Percentiles rank a stretch among this genome's conserved stretches.
Conservation (phyloP, 192 early-diverging fungal genomes). For the Phlyctochytrium bullatum region DNA sequence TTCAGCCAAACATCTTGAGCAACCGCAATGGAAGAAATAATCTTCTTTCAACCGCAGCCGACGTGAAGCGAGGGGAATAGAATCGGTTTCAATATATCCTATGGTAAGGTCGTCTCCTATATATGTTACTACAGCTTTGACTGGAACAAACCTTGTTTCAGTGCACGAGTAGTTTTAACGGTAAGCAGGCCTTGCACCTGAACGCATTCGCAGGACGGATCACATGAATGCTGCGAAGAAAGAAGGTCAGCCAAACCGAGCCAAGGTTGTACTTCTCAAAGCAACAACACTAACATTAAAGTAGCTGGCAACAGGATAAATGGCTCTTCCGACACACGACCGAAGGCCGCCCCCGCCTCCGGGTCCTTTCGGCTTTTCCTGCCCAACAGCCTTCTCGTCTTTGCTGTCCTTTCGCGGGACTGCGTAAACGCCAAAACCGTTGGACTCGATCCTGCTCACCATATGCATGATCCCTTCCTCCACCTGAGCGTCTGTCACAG, state of each 20-base stretch:
- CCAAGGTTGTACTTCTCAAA: constrained; percentile 1
- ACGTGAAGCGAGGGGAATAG: constrained; percentile 52
- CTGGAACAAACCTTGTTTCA: background rate
- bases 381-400: too few species aligned
- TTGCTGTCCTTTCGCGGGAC: constrained; percentile 20
- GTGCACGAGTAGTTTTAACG: constrained; percentile 18
- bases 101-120: constrained; percentile 58
- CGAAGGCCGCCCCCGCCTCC: background rate
- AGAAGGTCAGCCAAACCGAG: background rate
- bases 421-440: constrained; percentile 68
- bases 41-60: constrained; percentile 50
- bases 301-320: constrained; percentile 61
- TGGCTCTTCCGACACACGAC: constrained; percentile 40
- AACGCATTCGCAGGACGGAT: constrained; percentile 45
- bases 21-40: constrained; percentile 65
- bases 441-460: constrained; percentile 60
- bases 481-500: too few species aligned
- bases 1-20: constrained; percentile 49
- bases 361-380: background rate
- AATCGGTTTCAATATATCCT: constrained; percentile 63
- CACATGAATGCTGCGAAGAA: constrained; percentile 56
- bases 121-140: constrained; percentile 5
- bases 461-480: constrained; percentile 46
- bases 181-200: constrained; percentile 31
- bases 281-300: constrained; percentile 52